Base-by-base conservation (phyloP, 257 asterid genomes). In the Sherardia arvensis region DNA sequence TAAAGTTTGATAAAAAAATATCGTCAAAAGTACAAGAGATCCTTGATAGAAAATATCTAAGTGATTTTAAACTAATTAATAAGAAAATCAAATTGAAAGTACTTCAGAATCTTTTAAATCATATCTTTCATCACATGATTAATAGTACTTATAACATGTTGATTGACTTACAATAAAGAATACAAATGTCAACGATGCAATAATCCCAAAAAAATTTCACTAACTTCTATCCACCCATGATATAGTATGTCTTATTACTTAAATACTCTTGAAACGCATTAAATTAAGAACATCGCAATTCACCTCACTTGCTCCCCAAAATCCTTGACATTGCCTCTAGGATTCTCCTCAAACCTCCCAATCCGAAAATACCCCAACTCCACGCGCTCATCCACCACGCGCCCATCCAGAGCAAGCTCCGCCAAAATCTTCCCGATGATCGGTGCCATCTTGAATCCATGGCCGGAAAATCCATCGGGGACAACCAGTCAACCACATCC, bases 361-460 rank as follows among this genome's bases (percentile, higher is more conserved):
- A 81, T 21, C 61, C 68, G 65, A 36, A 91, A 91, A 66, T 63
- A 73, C 66, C 75, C 73, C 57, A 87, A 68, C 15, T 82, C 87
- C 77, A 72, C 79, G 61, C 79, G n/a, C 26, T 49, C 51, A 43
- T 43, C 84, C 27, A 74, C 72, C 17, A 65, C 81, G 36, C 36
- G 64, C 59, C 87, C 96, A 1, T 40, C 62, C 59, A 22, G 62
- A 74, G 76, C 83, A 73, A 89, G 65, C 49, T 92, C 97, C 65
- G 87, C 87, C 77, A 81, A 74, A 15, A 92, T 66, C 60, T 80
- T 66, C 64, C 99, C 99, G 55, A 91, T 80, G 66, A 80, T 72
- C 47, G 98, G 98, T 56, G 85, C 92, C 98, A 91, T 88, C 86
- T 91, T 91, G 61, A 92, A 87, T 30, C 98, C 98, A 54, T 91